Percentiles rank a stretch among this genome's conserved stretches.
These are phyloP conservation scores for Pseudopithomyces chartarum DNA, from an alignment of 2,329 filamentous ascomycete species.

Conservation along the genomic window DNA sequence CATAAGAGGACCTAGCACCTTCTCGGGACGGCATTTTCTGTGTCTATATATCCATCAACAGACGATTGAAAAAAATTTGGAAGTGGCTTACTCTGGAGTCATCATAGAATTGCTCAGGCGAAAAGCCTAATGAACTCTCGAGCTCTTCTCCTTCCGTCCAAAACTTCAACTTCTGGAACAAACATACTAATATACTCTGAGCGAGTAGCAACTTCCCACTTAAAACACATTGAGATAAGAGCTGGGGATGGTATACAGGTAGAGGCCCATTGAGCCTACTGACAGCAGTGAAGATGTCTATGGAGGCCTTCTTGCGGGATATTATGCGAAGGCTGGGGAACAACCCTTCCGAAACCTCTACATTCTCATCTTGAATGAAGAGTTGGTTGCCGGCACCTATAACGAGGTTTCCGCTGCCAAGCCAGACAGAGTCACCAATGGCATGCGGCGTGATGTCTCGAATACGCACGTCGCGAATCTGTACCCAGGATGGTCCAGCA, in stretches of 20 bases:
- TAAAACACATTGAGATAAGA: slow-evolving; percentile 84
- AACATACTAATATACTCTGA: slow-evolving; percentile 70
- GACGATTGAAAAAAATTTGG: background rate
- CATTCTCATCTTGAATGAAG: slow-evolving; percentile 79
- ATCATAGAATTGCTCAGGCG: slow-evolving; percentile 54
- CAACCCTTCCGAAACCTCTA: slow-evolving; percentile 67
- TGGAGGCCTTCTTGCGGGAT: slow-evolving; percentile 54
- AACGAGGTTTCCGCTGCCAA: slow-evolving; percentile 81
- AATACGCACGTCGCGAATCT: slow-evolving; percentile 81
- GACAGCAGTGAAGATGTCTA: slow-evolving; percentile 81
- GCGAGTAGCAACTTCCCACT: slow-evolving; percentile 76
- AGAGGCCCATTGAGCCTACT: slow-evolving; percentile 84
- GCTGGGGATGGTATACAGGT: slow-evolving; percentile 90
- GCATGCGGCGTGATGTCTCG: slow-evolving; percentile 83
- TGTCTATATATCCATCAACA: slow-evolving; percentile 31
- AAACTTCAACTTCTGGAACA: slow-evolving; percentile 81
- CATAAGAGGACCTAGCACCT: slow-evolving; percentile 57
- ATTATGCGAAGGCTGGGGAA: slow-evolving; percentile 60
- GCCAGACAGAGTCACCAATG: slow-evolving; percentile 92
- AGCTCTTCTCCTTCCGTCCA: slow-evolving; percentile 80
- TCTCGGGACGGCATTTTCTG: slow-evolving; percentile 51
- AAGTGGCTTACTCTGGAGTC: slow-evolving; percentile 50
- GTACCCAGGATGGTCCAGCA: slow-evolving; percentile 85
- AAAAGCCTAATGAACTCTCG: slow-evolving; percentile 73
- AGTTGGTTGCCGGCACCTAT: slow-evolving; percentile 91